Evolutionary conservation across 352 stramenopile species (phyloP), one percentile per base, ranked within the genome.

Genomic region (Plasmopara halstedii): DNA sequence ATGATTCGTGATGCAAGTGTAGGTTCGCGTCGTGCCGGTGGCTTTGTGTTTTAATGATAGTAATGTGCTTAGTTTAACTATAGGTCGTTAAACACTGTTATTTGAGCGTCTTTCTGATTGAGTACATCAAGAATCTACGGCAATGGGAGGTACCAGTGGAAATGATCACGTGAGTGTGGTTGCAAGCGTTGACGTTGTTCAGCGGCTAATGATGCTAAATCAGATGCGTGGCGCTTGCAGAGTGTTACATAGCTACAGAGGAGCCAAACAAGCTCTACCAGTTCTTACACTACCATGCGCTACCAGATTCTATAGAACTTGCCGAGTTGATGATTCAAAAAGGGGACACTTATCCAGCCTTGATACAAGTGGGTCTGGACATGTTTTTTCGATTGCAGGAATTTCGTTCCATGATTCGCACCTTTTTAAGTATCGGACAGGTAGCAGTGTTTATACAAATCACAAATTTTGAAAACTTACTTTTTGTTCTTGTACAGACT

Each of bases 361-460:
- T 88, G 15, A 60, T 77, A 40, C 76, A 88, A 61, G 46, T 82
- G 9, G 73, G 69, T 0, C 25, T 85, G 45, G 71, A 85, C 26
- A 88, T 88, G 76, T 78, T 83, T 40, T 81, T 65, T 31, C 71
- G 73, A 0, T 43, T 88, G 3, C 64, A 68, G 5, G 65, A 67
- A 3, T 68, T 73, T 38, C 52, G 47, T 19, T 34, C 65, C 15
- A 56, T 87, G 26, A 51, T 89, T 22, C 52, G 57, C 26, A 69
- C 67, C 3, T 55, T 85, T 38, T 59, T 89, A 41, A 53, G 69
- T 14, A 23, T 64, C 5, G 71, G 62, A 35, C 61, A 83, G 60
- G 73, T 83, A 62, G 35, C 22, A 32, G 29, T 18, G 40, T 47
- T 42, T 15, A 29, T 23, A 14, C 33, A 9, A 26, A 19, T 27